Percentiles rank a stretch among this genome's conserved stretches.
These are phyloP conservation scores for Spergularia bocconei DNA, from an alignment of 148 eudicot species.

Conservation along the genomic window DNA sequence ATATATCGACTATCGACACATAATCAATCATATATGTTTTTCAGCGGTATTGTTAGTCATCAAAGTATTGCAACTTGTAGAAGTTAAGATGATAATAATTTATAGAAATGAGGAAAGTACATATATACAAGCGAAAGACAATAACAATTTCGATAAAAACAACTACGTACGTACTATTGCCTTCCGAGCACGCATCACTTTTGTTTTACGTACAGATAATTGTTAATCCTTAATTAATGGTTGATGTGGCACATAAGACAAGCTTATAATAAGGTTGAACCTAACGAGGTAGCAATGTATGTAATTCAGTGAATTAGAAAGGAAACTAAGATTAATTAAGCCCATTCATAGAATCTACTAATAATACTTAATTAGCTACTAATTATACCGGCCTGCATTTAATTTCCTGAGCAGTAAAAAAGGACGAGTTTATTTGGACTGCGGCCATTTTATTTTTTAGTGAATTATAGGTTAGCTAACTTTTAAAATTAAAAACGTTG, in stretches of 20 bases:
- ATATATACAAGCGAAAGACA: no score
- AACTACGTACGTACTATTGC: no score
- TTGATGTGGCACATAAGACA: neutral
- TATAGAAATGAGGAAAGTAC: no score
- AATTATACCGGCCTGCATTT: neutral
- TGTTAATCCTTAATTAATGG: neutral
- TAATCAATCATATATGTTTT: no score
- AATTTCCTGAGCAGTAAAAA: slow-evolving; percentile 6
- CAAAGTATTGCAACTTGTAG: no score
- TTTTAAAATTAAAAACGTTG: neutral
- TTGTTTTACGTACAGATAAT: no score
- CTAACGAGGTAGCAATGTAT: slow-evolving; percentile 14
- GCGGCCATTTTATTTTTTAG: slow-evolving; percentile 1
- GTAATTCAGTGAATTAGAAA: slow-evolving; percentile 17
- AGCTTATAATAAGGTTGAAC: neutral
- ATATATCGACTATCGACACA: no score
- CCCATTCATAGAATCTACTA: slow-evolving; percentile 27
- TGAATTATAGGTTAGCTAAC: neutral
- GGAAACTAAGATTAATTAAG: neutral
- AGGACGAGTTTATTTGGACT: neutral
- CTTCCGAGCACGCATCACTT: no score
- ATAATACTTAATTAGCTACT: no score
- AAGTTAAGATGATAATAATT: no score
- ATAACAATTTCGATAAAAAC: no score
- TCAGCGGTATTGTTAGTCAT: no score